Base-by-base conservation (phyloP, 768 basidiomycete genomes). In the Tulasnella sp. region DNA sequence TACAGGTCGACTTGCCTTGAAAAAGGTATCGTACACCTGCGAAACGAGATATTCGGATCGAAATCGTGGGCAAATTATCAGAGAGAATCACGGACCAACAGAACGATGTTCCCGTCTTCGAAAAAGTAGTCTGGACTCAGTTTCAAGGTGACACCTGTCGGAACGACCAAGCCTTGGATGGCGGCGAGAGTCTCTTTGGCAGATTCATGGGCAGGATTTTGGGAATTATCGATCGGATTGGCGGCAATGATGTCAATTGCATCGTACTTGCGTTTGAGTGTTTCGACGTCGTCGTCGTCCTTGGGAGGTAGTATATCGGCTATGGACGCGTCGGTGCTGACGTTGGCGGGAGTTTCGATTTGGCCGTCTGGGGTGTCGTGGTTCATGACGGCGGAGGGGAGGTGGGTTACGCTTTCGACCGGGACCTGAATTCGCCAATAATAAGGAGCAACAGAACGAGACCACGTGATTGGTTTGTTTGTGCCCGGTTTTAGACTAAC, bases 11-110 rank as follows among this genome's bases (percentile, higher is more conserved):
- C 5, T 25, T 49, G 48, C 55, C 46, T 57, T 57, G 55, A 57
- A 57, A 43, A 46, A 57, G 25, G 55, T 57, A 37, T 49, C 46
- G 29, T 49, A 43, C 9, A 54, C 52, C 52, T 54, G 52, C 17
- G 8, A 17, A 11, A 12, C 27, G 21, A 31, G 23, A 50, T 32
- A 32, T 27, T 50, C 23, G 35, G 50, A 40, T 19, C 35, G 50
- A 12, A n/a, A n/a, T 11, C 34, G 23, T 27, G 32, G 19, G 37
- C 32, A 36, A 12, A 25, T 35, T 40, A 27, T 36, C 52, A 40
- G 52, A 54, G 37, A 40, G 37, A 35, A n/a, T 29, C 11, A 49
- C 42, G 32, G n/a, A 57, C 55, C 27, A 57, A 37, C 42, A 57
- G 32, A 14, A 57, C 42, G 46, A 57, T 39, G 14, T 57, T 57